Conservation (phyloP, 345 rosid genomes). For the Eucalyptus curtisii region DNA sequence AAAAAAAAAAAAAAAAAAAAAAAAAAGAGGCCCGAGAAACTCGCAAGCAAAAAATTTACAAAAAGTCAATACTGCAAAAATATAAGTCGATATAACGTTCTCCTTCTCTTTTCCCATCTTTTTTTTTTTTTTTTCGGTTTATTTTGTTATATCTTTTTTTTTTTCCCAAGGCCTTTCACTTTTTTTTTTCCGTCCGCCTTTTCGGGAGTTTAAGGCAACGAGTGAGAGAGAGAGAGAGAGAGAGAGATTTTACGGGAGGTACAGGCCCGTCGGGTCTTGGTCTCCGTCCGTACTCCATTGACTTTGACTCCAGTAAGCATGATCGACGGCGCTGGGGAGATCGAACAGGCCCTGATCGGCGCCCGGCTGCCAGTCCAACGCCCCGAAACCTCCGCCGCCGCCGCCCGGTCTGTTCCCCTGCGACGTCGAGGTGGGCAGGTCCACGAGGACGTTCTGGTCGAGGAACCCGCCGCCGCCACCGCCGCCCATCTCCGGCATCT, state of each 20-base stretch:
- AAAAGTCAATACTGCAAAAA: neutral
- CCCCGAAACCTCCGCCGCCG: conserved; percentile 29
- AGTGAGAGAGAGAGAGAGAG: neutral
- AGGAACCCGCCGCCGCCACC: conserved; percentile 20
- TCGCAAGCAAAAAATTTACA: neutral
- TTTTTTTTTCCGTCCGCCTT: neutral
- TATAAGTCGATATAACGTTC: neutral
- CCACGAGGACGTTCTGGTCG: conserved; percentile 38
- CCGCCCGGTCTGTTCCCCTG: conserved; percentile 1
- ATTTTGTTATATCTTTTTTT: neutral
- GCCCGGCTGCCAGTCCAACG: conserved; percentile 74
- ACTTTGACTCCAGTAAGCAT: conserved; percentile 73
- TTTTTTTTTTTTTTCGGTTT: conserved; percentile 4
- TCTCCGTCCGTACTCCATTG: conserved; percentile 35
- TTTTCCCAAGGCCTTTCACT: neutral
- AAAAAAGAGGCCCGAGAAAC: neutral
- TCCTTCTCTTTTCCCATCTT: neutral
- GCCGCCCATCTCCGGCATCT: conserved; percentile 20
- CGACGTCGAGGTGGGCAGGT: conserved; percentile 8
- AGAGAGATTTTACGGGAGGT: conserved; percentile 47
- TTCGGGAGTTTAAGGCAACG: neutral
- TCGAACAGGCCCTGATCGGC: conserved; percentile 54
- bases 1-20: neutral
- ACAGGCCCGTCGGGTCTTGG: conserved; percentile 11
- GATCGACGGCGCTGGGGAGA: conserved; percentile 62